These are phyloP conservation scores for Eudorina sp. DNA, from an alignment of 139 green algal species.

Conservation along the genomic window DNA sequence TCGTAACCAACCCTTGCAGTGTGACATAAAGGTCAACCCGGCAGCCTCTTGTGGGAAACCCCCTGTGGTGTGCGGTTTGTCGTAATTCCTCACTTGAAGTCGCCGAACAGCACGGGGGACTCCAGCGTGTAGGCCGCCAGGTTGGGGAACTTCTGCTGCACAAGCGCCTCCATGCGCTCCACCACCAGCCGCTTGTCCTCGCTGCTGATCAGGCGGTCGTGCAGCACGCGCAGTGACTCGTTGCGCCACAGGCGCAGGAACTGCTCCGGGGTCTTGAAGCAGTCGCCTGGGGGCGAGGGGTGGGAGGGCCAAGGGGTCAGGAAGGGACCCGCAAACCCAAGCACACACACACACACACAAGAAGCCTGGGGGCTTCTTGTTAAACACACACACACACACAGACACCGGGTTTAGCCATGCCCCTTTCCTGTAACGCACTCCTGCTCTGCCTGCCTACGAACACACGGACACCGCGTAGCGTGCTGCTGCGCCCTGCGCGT, in stretches of 20 bases:
- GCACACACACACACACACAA: too few relatives aligned
- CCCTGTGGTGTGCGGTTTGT: not conserved
- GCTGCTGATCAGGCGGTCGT: slow-evolving; percentile 75
- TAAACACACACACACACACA: not conserved
- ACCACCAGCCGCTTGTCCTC: slow-evolving; percentile 71
- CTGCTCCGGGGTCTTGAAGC: slow-evolving; percentile 60
- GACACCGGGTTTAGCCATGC: too few relatives aligned
- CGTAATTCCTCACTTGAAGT: slow-evolving; percentile 69
- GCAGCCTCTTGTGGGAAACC: too few relatives aligned
- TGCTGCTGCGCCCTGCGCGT: too few relatives aligned
- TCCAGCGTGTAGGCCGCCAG: slow-evolving; percentile 61
- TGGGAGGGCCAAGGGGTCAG: too few relatives aligned
- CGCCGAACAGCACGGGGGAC: slow-evolving; percentile 87
- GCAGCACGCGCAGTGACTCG: slow-evolving; percentile 82
- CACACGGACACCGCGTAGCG: too few relatives aligned
- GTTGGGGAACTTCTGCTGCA: slow-evolving; percentile 61
- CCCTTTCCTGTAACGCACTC: too few relatives aligned
- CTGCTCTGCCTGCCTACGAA: too few relatives aligned
- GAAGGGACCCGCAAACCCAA: too few relatives aligned
- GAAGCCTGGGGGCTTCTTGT: too few relatives aligned
- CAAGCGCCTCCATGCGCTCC: slow-evolving; percentile 64
- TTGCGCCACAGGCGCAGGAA: slow-evolving; percentile 85
- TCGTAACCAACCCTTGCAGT: too few relatives aligned
- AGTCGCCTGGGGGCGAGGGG: slow-evolving; percentile 48
- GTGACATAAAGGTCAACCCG: too few relatives aligned